Base-by-base conservation (phyloP, 495 filamentous ascomycete species). In the Articulospora tetracladia region DNA sequence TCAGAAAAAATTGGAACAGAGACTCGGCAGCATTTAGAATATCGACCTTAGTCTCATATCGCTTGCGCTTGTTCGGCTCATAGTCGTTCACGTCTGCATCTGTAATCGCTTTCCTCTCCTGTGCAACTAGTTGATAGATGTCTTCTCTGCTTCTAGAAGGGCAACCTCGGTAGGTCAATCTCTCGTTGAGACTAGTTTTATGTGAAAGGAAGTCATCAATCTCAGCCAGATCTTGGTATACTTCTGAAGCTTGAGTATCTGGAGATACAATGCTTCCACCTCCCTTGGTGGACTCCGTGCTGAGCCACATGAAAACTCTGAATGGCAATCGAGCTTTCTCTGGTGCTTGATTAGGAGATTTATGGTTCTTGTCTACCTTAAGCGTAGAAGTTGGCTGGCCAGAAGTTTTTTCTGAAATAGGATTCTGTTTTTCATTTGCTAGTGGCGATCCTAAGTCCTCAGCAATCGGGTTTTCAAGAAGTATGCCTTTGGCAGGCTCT, bases 1-100 rank as follows among this genome's bases (percentile, higher is more conserved):
- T 71, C 10, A 76, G 61, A 36, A 77, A 77, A 56, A 73, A 74
- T 2, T 56, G 59, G 57, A 75, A 73, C 1, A 75, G 10, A 15
- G 59, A 41, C 17, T 75, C 70, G 6, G 70, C 69, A 11, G 59
- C 60, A 55, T 69, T 73, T 48, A 72, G 62, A 20, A 74, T 36
- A 36, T 68, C 66, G 25, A 72, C 61, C 25, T 50, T 67, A n/a
- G 19, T 55, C 19, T 72, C 65, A 36, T 68, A 69, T 15, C 64
- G 57, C 44, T 46, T 47, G 41, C 56, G 64, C 22, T 3, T 28
- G 22, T 28, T 46, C 46, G 19, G 54, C 15, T 12, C 39, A 3
- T 27, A 34, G 22, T 53, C 25, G 27, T 20, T 17, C 53, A 4
- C 12, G 17, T 58, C 36, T 10, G 6, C 32, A 3, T 19, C 22